Percentiles rank a stretch among this genome's conserved stretches.
These are phyloP conservation scores for Pholiota microspora DNA, from an alignment of 768 basidiomycete genomes.

Conservation along the genomic window DNA sequence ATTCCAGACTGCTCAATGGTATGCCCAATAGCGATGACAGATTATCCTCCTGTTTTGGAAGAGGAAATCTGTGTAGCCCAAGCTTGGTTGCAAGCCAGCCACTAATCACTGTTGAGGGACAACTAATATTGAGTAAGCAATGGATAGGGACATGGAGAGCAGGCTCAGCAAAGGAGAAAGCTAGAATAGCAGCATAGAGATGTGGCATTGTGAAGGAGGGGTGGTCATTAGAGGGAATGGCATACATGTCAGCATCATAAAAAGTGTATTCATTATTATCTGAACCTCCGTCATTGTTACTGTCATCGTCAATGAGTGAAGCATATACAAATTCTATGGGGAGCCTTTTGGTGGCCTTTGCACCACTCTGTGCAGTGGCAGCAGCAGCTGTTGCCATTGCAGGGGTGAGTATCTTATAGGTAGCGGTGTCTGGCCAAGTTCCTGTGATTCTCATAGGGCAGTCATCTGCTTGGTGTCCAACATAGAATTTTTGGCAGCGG, in stretches of 20 bases:
- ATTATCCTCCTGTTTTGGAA: slow-evolving; percentile 18
- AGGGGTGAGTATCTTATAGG: background rate
- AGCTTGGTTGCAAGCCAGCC: slow-evolving; percentile 10
- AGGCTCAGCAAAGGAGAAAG: background rate
- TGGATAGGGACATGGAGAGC: background rate
- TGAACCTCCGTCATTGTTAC: background rate
- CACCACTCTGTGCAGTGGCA: background rate
- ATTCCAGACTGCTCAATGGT: slow-evolving; percentile 17
- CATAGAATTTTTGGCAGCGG: slow-evolving; percentile 3
- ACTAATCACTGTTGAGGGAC: slow-evolving; percentile 22
- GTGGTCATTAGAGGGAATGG: background rate
- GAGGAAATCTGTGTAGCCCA: slow-evolving; percentile 12
- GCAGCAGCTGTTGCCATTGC: background rate
- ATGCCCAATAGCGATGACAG: slow-evolving; percentile 12
- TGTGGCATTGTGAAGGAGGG: background rate
- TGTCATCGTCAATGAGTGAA: background rate
- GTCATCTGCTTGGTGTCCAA: background rate
- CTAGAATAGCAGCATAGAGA: background rate
- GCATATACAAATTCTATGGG: background rate
- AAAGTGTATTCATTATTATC: background rate
- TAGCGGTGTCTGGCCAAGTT: background rate
- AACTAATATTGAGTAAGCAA: slow-evolving; percentile 19
- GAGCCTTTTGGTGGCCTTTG: background rate
- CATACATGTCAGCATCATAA: background rate
- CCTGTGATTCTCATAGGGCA: background rate